A percentile compares a stretch with the other conserved stretches of the same genome.
Conservation (phyloP, 768 basidiomycete species). For the Rhodocollybia butyracea region DNA sequence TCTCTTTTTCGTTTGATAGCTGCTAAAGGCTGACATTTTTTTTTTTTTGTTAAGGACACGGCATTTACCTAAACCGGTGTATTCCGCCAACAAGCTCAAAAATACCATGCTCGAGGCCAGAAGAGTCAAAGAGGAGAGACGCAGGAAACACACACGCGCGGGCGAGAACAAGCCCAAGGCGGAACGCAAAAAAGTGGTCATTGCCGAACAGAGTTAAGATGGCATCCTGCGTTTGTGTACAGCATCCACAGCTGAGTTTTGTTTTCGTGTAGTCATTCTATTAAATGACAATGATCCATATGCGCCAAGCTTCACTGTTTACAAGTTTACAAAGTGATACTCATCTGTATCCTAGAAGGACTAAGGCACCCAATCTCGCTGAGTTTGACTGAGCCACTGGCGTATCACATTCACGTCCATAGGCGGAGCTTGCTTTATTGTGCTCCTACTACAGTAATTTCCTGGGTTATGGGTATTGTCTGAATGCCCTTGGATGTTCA, state of each 20-base stretch:
- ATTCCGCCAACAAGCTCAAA: slow-evolving; percentile 85
- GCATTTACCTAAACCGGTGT: slow-evolving; percentile 87
- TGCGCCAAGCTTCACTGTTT: too few relatives aligned
- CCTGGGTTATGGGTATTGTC: too few relatives aligned
- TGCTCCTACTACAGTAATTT: too few relatives aligned
- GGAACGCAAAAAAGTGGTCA: slow-evolving; percentile 85
- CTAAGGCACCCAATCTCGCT: too few relatives aligned
- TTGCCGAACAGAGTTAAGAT: slow-evolving; percentile 70
- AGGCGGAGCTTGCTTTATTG: too few relatives aligned
- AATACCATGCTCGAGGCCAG: slow-evolving; percentile 88
- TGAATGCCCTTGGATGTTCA: too few relatives aligned
- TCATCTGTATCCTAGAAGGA: too few relatives aligned
- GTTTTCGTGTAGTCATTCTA: background rate
- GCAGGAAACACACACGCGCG: slow-evolving; percentile 83
- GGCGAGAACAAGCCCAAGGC: slow-evolving; percentile 87
- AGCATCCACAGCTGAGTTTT: background rate
- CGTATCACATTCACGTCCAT: too few relatives aligned
- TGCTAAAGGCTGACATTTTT: background rate
- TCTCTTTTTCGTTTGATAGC: background rate
- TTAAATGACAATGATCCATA: background rate
- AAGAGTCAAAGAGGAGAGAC: slow-evolving; percentile 89
- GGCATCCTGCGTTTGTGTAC: background rate
- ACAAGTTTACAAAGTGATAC: too few relatives aligned
- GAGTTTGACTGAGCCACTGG: too few relatives aligned
- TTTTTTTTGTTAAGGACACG: slow-evolving; percentile 47